These are phyloP conservation scores for Crotalaria pallida DNA, from an alignment of 306 rosid species.

Conservation along the genomic window DNA sequence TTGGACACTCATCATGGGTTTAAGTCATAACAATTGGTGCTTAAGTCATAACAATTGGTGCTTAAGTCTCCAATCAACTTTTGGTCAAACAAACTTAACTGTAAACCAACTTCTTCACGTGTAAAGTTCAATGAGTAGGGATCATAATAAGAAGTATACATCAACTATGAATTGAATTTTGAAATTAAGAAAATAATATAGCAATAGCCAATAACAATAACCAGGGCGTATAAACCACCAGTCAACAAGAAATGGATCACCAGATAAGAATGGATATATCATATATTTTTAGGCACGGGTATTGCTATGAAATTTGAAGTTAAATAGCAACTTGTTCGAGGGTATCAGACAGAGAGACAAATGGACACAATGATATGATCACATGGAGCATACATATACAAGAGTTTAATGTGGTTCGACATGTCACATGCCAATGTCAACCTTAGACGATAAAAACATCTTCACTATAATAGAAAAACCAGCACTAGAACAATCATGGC, in stretches of 20 bases:
- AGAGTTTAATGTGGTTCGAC: neutral
- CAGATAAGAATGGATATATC: slow-evolving; percentile 10
- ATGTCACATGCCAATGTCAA: neutral
- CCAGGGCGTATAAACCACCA: neutral
- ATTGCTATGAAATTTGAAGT: slow-evolving; percentile 28
- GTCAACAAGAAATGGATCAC: neutral
- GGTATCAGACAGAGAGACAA: too few species aligned
- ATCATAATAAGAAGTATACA: neutral
- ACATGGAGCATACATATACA: too few species aligned
- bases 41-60: too few species aligned
- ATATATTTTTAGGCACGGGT: slow-evolving; percentile 9
- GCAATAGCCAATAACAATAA: neutral
- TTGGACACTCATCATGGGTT: too few species aligned
- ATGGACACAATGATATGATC: too few species aligned
- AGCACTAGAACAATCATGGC: neutral
- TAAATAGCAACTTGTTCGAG: slow-evolving; percentile 14
- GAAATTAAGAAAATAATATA: neutral
- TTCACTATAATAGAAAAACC: neutral
- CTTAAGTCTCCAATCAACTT: too few species aligned
- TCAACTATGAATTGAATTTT: neutral
- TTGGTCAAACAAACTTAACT: neutral
- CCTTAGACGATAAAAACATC: neutral
- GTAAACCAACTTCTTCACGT: slow-evolving; percentile 14
- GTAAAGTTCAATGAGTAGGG: slow-evolving; percentile 5
- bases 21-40: too few species aligned